Conservation (phyloP, 352 stramenopile genomes). For the Globisporangium spinosum region DNA sequence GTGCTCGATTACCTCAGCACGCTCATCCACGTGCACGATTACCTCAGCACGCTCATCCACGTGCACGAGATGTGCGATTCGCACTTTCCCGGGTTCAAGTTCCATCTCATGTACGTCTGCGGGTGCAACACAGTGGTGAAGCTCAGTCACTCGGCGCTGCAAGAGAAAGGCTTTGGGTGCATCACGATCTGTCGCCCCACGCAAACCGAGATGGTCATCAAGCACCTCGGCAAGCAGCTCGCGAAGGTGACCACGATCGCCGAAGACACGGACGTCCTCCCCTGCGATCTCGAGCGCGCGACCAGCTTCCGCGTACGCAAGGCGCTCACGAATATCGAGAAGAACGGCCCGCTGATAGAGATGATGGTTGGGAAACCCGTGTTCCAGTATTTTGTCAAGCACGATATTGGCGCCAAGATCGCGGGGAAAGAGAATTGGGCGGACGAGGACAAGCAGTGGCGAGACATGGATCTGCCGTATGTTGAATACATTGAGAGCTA, state of each 20-base stretch:
- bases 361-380: conserved; percentile 72
- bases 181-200: conserved; percentile 63
- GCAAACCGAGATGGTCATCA: conserved; percentile 66
- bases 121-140: conserved; percentile 80
- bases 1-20: conserved; percentile 79
- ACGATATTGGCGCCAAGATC: conserved; percentile 57
- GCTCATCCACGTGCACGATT: conserved; percentile 69
- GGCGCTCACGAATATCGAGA: conserved; percentile 28
- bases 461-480: conserved; percentile 55
- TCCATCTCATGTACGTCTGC: conserved; percentile 76
- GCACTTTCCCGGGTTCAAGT: conserved; percentile 57
- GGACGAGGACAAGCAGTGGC: conserved; percentile 65
- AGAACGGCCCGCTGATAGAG: conserved; percentile 40
- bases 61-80: conserved; percentile 71
- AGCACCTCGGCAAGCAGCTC: conserved; percentile 64
- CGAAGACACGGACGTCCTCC: conserved; percentile 65
- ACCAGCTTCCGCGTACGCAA: conserved; percentile 66
- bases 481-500: conserved; percentile 72
- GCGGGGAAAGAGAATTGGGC: conserved; percentile 51
- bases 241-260: conserved; percentile 60
- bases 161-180: conserved; percentile 64
- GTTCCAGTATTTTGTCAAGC: conserved; percentile 56
- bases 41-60: conserved; percentile 70
- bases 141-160: conserved; percentile 62
- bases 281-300: conserved; percentile 59